phyloP scores from a whole-genome alignment of 495 filamentous ascomycete genomes.

The Annulohypoxylon nitens region DNA sequence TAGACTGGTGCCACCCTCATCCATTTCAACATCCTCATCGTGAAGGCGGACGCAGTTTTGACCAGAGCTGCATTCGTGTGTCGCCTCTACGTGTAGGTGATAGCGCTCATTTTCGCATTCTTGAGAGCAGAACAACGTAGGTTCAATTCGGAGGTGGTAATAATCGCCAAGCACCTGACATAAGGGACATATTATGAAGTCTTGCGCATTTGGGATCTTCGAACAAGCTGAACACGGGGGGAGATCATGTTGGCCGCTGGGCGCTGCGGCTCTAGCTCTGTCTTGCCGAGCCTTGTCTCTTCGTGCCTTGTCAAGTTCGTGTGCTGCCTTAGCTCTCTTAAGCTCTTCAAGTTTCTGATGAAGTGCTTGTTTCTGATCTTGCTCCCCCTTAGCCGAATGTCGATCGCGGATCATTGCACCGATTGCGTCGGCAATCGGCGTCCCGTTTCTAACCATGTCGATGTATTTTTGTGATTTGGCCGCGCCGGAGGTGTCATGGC shows the following conservation, averaged over 20 bases:
- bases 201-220: slow-evolving; percentile 42
- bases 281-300: slow-evolving; percentile 53
- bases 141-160: slow-evolving; percentile 40
- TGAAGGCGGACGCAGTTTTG: slow-evolving; percentile 38
- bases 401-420: slow-evolving; percentile 54
- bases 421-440: slow-evolving; percentile 56
- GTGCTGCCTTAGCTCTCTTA: slow-evolving; percentile 57
- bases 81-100: slow-evolving; percentile 43
- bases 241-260: slow-evolving; percentile 50
- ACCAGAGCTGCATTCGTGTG: slow-evolving; percentile 49
- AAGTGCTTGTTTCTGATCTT: slow-evolving; percentile 53
- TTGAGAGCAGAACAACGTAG: slow-evolving; percentile 60
- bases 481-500: slow-evolving; percentile 33
- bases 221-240: slow-evolving; percentile 57
- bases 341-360: slow-evolving; percentile 58
- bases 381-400: slow-evolving; percentile 49
- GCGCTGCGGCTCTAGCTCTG: slow-evolving; percentile 45
- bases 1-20: slow-evolving; percentile 30
- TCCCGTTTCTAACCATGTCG: slow-evolving; percentile 53
- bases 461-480: slow-evolving; percentile 55
- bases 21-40: slow-evolving; percentile 45
- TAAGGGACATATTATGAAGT: slow-evolving; percentile 56
- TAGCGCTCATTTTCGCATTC: slow-evolving; percentile 57
- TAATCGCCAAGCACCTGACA: slow-evolving; percentile 55
- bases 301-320: slow-evolving; percentile 56